phyloP scores from a whole-genome alignment of 441 rosid genomes.

The Hura crepitans region DNA sequence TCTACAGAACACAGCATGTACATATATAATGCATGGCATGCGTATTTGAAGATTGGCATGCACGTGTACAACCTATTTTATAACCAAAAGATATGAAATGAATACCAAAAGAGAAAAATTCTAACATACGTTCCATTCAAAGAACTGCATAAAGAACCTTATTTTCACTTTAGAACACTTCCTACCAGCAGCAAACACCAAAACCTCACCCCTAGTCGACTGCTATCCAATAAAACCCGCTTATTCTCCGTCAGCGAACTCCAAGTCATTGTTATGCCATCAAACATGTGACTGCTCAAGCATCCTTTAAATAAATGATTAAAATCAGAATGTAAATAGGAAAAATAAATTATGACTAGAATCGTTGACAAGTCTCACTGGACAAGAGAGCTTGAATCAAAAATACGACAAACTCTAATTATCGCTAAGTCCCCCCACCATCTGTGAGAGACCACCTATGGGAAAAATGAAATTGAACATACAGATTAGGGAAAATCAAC shows the following conservation, averaged over 20 bases:
- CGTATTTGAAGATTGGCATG: not conserved
- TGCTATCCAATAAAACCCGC: not conserved
- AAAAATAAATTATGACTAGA: not conserved
- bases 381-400: not conserved
- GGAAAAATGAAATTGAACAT: not conserved
- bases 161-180: not conserved
- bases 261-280: not conserved
- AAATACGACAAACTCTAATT: too few relatives aligned
- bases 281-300: too few relatives aligned
- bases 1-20: not conserved
- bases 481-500: not conserved
- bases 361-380: not conserved
- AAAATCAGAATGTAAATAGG: not conserved
- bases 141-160: not conserved
- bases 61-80: too few relatives aligned
- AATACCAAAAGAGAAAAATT: not conserved
- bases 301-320: not conserved
- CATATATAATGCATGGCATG: not conserved
- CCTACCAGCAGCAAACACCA: not conserved
- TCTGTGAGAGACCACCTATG: not conserved
- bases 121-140: not conserved
- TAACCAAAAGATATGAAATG: not conserved
- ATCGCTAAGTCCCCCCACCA: not conserved
- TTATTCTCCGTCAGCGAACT: not conserved
- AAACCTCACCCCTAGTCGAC: not conserved